Base-by-base conservation (phyloP, 257 asterid genomes). In the Asclepias syriaca region DNA sequence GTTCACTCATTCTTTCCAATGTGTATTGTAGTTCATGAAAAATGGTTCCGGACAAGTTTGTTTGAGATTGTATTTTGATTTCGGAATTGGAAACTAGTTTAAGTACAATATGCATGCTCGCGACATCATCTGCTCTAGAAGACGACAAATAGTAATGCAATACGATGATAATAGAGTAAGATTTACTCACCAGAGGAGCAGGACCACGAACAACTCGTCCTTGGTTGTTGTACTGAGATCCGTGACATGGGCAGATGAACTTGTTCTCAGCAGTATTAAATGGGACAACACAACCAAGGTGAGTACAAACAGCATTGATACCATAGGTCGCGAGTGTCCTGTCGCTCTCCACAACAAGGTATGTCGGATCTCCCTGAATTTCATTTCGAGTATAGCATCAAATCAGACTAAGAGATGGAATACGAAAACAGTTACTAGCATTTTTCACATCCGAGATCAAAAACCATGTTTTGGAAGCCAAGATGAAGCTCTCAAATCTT, bases 281-380 rank as follows among this genome's bases (percentile, higher is more conserved):
- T 16, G 99, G 98, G 61, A 94, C 99, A 0, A 94, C 99, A 81
- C 98, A 94, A 53, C 99, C 99, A 69, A 94, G 99, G 76, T 94
- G 99, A 18, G 97, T 91, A 74, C 99, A 94, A 39, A 91, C 98
- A 0, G 91, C 99, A 5, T 94, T 94, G 77, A 94, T 91, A 0
- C 97, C 97, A 68, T 87, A 94, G 0, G 98, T 91, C 16, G 98
- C 98, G 53, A 91, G 89, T 29, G 96, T 89, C 82, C 79, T 86
- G 81, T 94, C 99, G 4, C 69, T 84, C 88, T 91, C 99, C 85
- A 94, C 98, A 43, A 89, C 96, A 14, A 91, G 98, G 85, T 91
- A 94, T 1, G 99, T 91, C 1, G 99, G 99, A 68, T 94, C 98
- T 48, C 99, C 98, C 98, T 91, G 81, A 54, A 83, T 18, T 43